Conservation (phyloP, 495 filamentous ascomycete species). For the Penicillium verhagenii region DNA sequence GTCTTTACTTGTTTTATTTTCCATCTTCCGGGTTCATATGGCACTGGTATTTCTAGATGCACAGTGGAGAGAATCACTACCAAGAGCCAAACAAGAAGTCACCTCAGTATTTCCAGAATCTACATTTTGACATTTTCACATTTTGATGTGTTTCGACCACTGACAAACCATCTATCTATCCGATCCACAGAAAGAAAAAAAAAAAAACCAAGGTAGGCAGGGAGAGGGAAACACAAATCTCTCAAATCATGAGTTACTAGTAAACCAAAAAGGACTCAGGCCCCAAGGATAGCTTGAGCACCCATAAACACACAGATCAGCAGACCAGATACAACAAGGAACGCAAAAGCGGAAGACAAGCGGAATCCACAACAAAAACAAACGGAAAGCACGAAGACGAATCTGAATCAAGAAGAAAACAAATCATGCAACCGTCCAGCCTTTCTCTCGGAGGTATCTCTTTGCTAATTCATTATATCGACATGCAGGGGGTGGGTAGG, state of each 20-base stretch:
- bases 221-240: background rate
- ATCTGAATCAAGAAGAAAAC: slow-evolving; percentile 1
- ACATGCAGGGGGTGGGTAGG: slow-evolving; percentile 21
- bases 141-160: background rate
- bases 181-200: slow-evolving; percentile 1
- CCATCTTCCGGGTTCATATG: background rate
- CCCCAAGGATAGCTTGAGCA: background rate
- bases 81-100: background rate
- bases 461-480: slow-evolving; percentile 29
- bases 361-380: slow-evolving; percentile 3
- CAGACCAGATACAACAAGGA: background rate
- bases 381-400: background rate
- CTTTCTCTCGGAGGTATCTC: slow-evolving; percentile 25
- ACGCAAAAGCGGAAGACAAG: background rate
- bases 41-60: background rate
- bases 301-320: background rate
- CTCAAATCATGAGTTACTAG: slow-evolving; percentile 2
- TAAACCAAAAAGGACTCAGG: background rate
- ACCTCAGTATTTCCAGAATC: background rate
- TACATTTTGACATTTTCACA: slow-evolving; percentile 1
- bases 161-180: slow-evolving; percentile 6
- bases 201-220: background rate
- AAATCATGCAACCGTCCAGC: slow-evolving; percentile 16
- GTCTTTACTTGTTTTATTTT: slow-evolving; percentile 2
- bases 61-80: background rate